Evolutionary conservation across 768 basidiomycete genomes (phyloP).

Genomic region (Xerocomellus amylosporus): DNA sequence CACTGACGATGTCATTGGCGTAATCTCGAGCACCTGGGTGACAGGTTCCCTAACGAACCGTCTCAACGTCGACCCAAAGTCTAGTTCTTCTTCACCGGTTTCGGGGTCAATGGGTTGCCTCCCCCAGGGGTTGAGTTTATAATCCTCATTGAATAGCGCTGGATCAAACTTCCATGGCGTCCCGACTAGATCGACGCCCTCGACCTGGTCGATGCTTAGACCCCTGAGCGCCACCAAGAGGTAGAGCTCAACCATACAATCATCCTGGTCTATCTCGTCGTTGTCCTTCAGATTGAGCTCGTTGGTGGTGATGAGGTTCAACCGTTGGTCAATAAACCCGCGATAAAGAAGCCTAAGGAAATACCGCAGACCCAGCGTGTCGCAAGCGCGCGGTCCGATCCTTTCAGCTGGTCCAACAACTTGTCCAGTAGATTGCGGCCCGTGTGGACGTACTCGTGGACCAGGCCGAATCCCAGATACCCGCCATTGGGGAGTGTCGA

Average conservation of each 20-base stretch:
- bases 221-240: neutral
- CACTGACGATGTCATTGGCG: constrained; percentile 1
- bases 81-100: too few species aligned
- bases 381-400: constrained; percentile 4
- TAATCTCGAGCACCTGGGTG: constrained; percentile 2
- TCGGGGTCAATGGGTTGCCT: too few species aligned
- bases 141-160: neutral
- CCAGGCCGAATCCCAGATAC: constrained; percentile 11
- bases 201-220: neutral
- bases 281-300: neutral
- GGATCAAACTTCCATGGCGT: neutral
- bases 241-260: neutral
- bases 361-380: constrained; percentile 3
- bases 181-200: neutral
- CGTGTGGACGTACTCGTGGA: constrained; percentile 9
- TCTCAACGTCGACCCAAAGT: neutral
- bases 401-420: constrained; percentile 12
- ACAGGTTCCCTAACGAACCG: neutral
- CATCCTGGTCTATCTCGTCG: too few species aligned
- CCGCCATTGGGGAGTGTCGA: constrained; percentile 4
- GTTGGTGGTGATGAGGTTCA: neutral
- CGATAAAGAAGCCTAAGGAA: constrained; percentile 4
- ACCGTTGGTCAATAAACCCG: fast-evolving
- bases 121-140: neutral
- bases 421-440: neutral